These are phyloP conservation scores for Amesomyces nigricolor DNA, from an alignment of 2,329 filamentous ascomycete genomes.

Conservation along the genomic window DNA sequence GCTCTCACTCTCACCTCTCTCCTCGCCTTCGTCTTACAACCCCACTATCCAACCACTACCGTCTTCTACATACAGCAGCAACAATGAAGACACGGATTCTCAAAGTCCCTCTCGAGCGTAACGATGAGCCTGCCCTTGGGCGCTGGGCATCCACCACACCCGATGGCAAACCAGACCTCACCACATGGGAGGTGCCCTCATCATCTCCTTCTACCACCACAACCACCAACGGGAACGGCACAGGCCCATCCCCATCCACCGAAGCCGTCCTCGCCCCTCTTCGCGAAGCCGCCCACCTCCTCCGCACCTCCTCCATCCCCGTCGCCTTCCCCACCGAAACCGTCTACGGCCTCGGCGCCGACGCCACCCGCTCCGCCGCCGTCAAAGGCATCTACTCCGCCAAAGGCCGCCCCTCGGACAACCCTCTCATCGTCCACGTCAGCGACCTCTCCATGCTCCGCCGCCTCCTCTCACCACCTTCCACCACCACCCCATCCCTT, in stretches of 20 bases:
- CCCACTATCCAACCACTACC: neutral
- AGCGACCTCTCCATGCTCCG: constrained; percentile 74
- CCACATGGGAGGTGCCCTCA: constrained; percentile 39
- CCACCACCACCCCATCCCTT: constrained; percentile 10
- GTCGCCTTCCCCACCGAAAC: constrained; percentile 97
- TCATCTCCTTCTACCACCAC: neutral
- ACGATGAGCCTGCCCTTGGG: constrained; percentile 16
- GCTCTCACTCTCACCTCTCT: constrained; percentile 7
- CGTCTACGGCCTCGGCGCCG: constrained; percentile 93
- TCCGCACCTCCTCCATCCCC: constrained; percentile 63
- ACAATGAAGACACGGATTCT: constrained; percentile 28
- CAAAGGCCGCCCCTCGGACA: constrained; percentile 87
- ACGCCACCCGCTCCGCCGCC: constrained; percentile 77
- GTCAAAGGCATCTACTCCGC: constrained; percentile 89
- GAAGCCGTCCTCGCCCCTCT: constrained; percentile 40
- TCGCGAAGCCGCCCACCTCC: constrained; percentile 57
- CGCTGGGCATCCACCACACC: constrained; percentile 15
- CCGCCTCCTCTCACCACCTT: constrained; percentile 44
- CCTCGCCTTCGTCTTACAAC: constrained; percentile 8
- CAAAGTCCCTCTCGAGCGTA: constrained; percentile 24
- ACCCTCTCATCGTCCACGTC: constrained; percentile 91
- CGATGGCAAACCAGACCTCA: constrained; percentile 26
- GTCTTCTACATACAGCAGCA: neutral
- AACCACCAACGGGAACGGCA: constrained; percentile 5
- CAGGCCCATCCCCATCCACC: neutral